Evolutionary conservation across 345 rosid genomes (phyloP).

Genomic region (Pugionium dolabratum): DNA sequence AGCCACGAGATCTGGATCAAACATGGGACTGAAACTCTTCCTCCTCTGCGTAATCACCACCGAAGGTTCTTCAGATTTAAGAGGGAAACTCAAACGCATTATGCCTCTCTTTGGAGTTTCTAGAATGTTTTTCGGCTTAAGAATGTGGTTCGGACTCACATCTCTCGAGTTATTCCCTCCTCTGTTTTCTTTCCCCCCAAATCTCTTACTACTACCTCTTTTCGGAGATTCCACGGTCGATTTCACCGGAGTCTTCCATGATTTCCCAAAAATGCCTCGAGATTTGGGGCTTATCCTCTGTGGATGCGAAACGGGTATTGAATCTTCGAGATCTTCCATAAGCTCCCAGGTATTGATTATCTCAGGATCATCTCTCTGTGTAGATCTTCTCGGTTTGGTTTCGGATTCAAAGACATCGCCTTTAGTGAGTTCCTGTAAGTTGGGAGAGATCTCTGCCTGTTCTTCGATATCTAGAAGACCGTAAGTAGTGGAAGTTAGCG

Average conservation of each 20-base stretch:
- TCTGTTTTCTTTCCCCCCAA: conserved; percentile 73
- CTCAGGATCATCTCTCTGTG: conserved; percentile 50
- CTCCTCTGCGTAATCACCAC: conserved; percentile 33
- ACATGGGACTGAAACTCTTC: conserved; percentile 71
- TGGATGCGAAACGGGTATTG: conserved; percentile 16
- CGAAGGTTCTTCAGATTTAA: conserved; percentile 41
- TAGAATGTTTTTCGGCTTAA: conserved; percentile 43
- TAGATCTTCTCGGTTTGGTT: conserved; percentile 24
- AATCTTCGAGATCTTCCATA: conserved; percentile 85
- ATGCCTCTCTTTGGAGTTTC: conserved; percentile 51
- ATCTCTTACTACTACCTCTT: conserved; percentile 52
- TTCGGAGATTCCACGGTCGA: conserved; percentile 57
- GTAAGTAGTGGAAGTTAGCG: conserved; percentile 88
- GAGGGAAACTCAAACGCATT: conserved; percentile 57
- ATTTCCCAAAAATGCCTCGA: conserved; percentile 49
- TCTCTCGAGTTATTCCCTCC: conserved; percentile 34
- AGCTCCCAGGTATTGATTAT: conserved; percentile 78
- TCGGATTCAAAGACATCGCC: conserved; percentile 33
- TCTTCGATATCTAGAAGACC: conserved; percentile 71
- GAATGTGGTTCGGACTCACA: conserved; percentile 52
- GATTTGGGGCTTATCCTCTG: conserved; percentile 59
- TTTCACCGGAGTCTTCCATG: conserved; percentile 65
- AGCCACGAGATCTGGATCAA: conserved; percentile 85
- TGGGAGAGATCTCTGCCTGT: conserved; percentile 24
- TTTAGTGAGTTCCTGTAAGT: conserved; percentile 28